Percentiles rank a stretch among this genome's conserved stretches.
Conservation (phyloP, 768 basidiomycete species). For the Strobilomyces echinocephalus region DNA sequence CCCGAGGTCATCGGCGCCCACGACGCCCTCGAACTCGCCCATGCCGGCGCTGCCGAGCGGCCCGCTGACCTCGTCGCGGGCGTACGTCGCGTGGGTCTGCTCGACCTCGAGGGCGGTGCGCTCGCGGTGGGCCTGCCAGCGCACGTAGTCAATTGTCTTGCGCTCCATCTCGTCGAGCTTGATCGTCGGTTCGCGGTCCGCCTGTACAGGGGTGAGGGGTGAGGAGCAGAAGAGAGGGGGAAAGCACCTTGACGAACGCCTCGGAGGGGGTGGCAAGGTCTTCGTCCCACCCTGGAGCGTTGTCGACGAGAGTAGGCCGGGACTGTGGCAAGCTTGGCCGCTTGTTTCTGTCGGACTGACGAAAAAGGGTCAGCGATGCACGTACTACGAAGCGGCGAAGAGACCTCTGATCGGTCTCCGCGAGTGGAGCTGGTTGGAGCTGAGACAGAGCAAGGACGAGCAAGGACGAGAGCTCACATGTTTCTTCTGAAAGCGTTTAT, state of each 20-base stretch:
- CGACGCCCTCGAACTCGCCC: slow-evolving; percentile 29
- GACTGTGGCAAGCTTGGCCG: slow-evolving; percentile 40
- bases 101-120: slow-evolving; percentile 12
- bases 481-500: not conserved
- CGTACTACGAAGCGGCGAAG: not conserved
- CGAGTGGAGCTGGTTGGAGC: slow-evolving; percentile 46
- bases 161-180: slow-evolving; percentile 17
- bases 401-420: slow-evolving; percentile 53
- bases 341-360: slow-evolving; percentile 49
- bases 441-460: not conserved
- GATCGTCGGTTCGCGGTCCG: slow-evolving; percentile 19
- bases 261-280: slow-evolving; percentile 59
- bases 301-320: slow-evolving; percentile 40
- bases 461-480: not conserved
- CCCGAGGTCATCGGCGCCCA: slow-evolving; percentile 28
- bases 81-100: slow-evolving; percentile 25
- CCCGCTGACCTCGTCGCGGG: slow-evolving; percentile 25
- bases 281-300: slow-evolving; percentile 73
- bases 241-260: slow-evolving; percentile 54
- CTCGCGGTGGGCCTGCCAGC: slow-evolving; percentile 1
- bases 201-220: slow-evolving; percentile 11
- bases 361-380: not conserved
- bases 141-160: slow-evolving; percentile 20
- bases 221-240: not conserved
- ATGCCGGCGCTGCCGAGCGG: slow-evolving; percentile 27